Evolutionary conservation across 1,284 basidiomycete genomes (phyloP).

Genomic region (Boletus sp.): DNA sequence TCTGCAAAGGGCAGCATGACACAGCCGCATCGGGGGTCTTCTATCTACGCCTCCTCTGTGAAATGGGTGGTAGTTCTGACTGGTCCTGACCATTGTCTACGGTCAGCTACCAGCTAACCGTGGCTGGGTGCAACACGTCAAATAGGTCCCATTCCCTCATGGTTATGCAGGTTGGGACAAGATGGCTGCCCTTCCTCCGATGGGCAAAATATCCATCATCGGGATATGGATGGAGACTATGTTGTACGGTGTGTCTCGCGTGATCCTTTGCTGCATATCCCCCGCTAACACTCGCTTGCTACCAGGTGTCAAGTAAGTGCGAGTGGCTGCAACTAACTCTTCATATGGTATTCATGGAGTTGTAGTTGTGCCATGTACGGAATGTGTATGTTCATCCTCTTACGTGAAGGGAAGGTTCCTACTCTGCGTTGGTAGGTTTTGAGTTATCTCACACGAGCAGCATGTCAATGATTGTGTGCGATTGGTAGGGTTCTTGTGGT

Average conservation of each 20-base stretch:
- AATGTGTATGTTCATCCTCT: background rate
- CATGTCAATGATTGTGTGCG: background rate
- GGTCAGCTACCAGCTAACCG: background rate
- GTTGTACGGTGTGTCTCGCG: slow-evolving; percentile 6
- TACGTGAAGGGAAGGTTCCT: background rate
- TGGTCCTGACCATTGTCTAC: background rate
- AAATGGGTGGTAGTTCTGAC: background rate
- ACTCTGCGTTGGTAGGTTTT: background rate
- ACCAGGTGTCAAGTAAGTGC: slow-evolving; percentile 2
- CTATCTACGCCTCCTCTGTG: too few species aligned
- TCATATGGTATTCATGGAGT: background rate
- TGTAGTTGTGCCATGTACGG: background rate
- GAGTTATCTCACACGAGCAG: background rate
- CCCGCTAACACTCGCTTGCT: background rate
- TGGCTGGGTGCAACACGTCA: background rate
- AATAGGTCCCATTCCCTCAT: background rate
- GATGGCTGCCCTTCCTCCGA: background rate
- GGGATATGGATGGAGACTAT: slow-evolving; percentile 5
- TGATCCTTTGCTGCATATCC: background rate
- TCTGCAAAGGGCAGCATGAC: too few species aligned
- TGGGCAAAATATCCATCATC: slow-evolving; percentile 5
- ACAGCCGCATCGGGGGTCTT: too few species aligned
- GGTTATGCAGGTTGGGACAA: background rate
- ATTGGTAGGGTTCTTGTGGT: background rate
- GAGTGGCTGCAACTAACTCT: background rate